Evolutionary conservation across 2,329 filamentous ascomycete genomes (phyloP).

Genomic region (Gaeumannomyces tritici): DNA sequence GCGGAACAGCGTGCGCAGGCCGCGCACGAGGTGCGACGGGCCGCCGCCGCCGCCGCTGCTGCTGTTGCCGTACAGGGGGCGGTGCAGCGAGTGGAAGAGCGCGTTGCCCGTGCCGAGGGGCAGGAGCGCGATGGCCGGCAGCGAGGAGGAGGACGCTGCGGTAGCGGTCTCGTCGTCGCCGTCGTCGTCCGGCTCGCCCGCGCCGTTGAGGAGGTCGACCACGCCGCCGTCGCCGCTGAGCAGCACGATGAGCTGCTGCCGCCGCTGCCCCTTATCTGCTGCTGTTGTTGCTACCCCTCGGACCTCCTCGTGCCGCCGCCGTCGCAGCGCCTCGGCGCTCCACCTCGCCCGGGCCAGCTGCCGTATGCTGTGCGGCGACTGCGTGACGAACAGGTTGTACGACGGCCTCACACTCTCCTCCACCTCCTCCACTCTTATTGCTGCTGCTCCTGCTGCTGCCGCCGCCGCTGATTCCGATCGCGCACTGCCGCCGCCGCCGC

Average conservation of each 20-base stretch:
- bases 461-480: background rate
- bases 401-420: background rate
- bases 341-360: slow-evolving; percentile 43
- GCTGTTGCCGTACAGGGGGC: slow-evolving; percentile 36
- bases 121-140: slow-evolving; percentile 41
- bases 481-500: background rate
- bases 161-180: slow-evolving; percentile 8
- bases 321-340: slow-evolving; percentile 1
- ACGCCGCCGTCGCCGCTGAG: slow-evolving; percentile 84
- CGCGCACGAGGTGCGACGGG: slow-evolving; percentile 40
- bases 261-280: background rate
- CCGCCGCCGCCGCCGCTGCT: slow-evolving; percentile 31
- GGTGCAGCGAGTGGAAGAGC: slow-evolving; percentile 52
- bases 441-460: background rate
- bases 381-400: slow-evolving; percentile 52
- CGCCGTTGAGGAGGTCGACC: slow-evolving; percentile 69
- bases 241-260: slow-evolving; percentile 56
- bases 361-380: slow-evolving; percentile 51
- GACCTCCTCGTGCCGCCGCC: slow-evolving; percentile 24
- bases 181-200: slow-evolving; percentile 10
- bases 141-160: slow-evolving; percentile 1
- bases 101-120: slow-evolving; percentile 59
- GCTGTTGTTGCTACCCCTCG: slow-evolving; percentile 17
- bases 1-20: slow-evolving; percentile 48
- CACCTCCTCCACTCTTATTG: too few relatives aligned